These are phyloP conservation scores for Gomphus sp. DNA, from an alignment of 1,284 basidiomycete species.

Conservation along the genomic window DNA sequence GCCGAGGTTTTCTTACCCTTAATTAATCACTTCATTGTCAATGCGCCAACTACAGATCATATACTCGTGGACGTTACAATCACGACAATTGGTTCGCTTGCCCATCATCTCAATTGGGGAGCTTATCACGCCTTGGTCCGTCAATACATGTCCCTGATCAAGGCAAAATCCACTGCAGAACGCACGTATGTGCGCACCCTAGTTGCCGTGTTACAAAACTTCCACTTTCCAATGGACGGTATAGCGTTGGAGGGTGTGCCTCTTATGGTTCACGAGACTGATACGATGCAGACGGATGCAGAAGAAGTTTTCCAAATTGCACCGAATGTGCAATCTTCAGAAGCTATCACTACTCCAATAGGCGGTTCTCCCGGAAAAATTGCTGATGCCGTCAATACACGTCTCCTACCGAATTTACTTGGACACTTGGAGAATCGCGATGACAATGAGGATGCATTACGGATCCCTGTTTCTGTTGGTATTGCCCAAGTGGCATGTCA, in stretches of 20 bases:
- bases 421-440: constrained; percentile 77
- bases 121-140: constrained; percentile 78
- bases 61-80: constrained; percentile 91
- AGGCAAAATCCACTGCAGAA: constrained; percentile 61
- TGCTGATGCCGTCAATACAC: constrained; percentile 67
- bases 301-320: constrained; percentile 20
- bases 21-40: constrained; percentile 72
- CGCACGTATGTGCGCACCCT: constrained; percentile 82
- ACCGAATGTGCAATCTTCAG: constrained; percentile 23
- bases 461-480: constrained; percentile 85
- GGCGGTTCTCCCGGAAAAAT: constrained; percentile 31
- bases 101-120: constrained; percentile 73
- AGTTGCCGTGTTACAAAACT: constrained; percentile 83
- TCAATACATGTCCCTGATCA: constrained; percentile 67
- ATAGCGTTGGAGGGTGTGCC: constrained; percentile 19
- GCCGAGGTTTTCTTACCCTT: constrained; percentile 85
- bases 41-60: constrained; percentile 72
- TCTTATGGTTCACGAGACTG: not conserved
- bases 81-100: constrained; percentile 63
- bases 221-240: constrained; percentile 84
- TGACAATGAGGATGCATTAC: constrained; percentile 74
- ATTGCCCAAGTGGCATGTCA: constrained; percentile 80
- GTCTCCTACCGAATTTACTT: constrained; percentile 70
- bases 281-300: constrained; percentile 20
- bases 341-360: constrained; percentile 24